Conservation (phyloP, 2,329 filamentous ascomycete genomes). For the Fusarium falciforme region DNA sequence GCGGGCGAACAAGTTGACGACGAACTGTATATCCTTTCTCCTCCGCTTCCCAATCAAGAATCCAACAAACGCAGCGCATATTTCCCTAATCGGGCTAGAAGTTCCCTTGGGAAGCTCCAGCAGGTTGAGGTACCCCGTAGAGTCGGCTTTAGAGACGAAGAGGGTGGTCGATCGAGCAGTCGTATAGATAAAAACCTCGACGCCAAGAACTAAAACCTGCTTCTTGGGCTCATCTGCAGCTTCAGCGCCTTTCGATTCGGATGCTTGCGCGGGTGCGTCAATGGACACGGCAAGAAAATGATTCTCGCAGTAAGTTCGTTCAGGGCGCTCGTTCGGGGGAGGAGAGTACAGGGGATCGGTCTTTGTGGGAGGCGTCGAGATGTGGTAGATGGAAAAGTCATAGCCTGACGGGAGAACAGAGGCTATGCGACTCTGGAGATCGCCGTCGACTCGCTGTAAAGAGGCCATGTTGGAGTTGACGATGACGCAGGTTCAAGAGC, state of each 20-base stretch:
- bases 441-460: conserved; percentile 4
- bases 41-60: conserved; percentile 77
- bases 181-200: conserved; percentile 90
- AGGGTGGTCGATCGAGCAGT: conserved; percentile 84
- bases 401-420: conserved; percentile 64
- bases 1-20: conserved; percentile 91
- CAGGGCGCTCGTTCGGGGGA: conserved; percentile 75
- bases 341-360: conserved; percentile 83
- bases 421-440: conserved; percentile 51
- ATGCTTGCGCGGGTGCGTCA: conserved; percentile 35
- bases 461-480: conserved; percentile 24
- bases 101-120: conserved; percentile 71
- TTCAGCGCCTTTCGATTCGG: conserved; percentile 36
- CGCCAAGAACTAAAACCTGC: conserved; percentile 79
- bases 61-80: conserved; percentile 80
- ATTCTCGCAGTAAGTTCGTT: conserved; percentile 86
- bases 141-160: conserved; percentile 97
- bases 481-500: background rate
- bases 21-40: conserved; percentile 72
- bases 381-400: conserved; percentile 80
- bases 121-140: conserved; percentile 84
- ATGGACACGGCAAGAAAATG: conserved; percentile 75
- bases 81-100: conserved; percentile 78
- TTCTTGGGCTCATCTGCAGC: conserved; percentile 37
- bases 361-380: conserved; percentile 84